Evolutionary conservation across 2,329 filamentous ascomycete genomes (phyloP), one percentile per base, ranked within the genome.

Genomic region (Penicillium sclerotigenum): DNA sequence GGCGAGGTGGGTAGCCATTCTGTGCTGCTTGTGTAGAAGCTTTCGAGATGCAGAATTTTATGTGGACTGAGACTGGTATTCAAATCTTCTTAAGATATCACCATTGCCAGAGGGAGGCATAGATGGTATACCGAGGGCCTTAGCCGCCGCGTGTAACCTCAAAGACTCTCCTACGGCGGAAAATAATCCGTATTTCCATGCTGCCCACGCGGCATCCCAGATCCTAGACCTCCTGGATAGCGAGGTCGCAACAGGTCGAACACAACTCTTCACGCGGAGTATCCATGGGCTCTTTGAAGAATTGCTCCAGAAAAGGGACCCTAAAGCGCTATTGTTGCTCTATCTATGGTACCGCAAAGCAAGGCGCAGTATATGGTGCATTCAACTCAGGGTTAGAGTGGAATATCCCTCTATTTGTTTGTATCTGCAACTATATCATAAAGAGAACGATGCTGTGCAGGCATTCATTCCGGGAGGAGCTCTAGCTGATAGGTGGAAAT

Each of bases 271-370:
- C 5, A 28, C 4, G 16, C 40, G 40, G 24, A 42, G 40, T 26
- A 42, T 42, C 10, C 9, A 42, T 42, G 24, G 24, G 1, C 24
- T 24, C n/a, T 42, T 42, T 5, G 24, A 42, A 18, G 16, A 28
- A 5, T 42, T 42, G 16, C 40, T 42, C 40, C 24, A 34, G 13
- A 16, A 48, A 4, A 75, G 54, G 13, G 75, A 79, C 34, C 70
- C 77, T 2, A 58, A 71, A 0, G 74, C 77, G 1, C 68, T 79
- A 0, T 40, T 78, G 47, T 36, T 79, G 34, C 58, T 79, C 0
- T 77, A 76, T 59, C 54, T 78, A 4, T 79, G 76, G 77, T 79
- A 78, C 43, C 63, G 65, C 20, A 78, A 77, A 62, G 67, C 70
- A 52, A 47, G 75, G 34, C 68, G 68, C 16, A 68, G 68, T 62